Percentiles rank a stretch among this genome's conserved stretches.
Evolutionary conservation across 2,329 filamentous ascomycete genomes (phyloP).

Genomic region (Arthroderma sp.): DNA sequence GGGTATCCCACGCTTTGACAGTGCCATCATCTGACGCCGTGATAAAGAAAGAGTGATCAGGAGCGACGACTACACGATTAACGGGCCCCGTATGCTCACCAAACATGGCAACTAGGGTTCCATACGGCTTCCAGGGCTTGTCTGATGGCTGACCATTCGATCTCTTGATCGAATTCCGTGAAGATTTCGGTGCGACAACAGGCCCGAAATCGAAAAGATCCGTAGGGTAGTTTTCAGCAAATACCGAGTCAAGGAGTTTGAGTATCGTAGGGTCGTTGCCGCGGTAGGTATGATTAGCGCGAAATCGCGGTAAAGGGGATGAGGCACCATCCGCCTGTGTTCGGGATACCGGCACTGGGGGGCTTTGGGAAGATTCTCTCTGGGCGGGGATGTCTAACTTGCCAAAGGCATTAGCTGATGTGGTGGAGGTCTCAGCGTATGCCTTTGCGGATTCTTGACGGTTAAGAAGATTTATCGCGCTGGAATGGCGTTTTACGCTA

Average conservation of each 20-base stretch:
- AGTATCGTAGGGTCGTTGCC: slow-evolving; percentile 57
- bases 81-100: slow-evolving; percentile 74
- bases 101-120: slow-evolving; percentile 74
- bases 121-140: slow-evolving; percentile 68
- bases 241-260: slow-evolving; percentile 68
- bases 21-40: slow-evolving; percentile 84
- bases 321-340: slow-evolving; percentile 11
- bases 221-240: slow-evolving; percentile 50
- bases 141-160: slow-evolving; percentile 41
- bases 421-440: slow-evolving; percentile 51
- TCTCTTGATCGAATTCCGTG: slow-evolving; percentile 39
- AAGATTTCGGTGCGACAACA: slow-evolving; percentile 55
- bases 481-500: slow-evolving; percentile 32
- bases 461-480: slow-evolving; percentile 48
- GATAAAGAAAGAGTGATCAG: slow-evolving; percentile 88
- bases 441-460: slow-evolving; percentile 47
- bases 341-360: slow-evolving; percentile 25
- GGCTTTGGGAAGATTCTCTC: slow-evolving; percentile 23
- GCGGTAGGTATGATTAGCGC: slow-evolving; percentile 66
- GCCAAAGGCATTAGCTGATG: slow-evolving; percentile 51
- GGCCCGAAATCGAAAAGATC: slow-evolving; percentile 61
- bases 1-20: slow-evolving; percentile 88
- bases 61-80: slow-evolving; percentile 67
- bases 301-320: slow-evolving; percentile 33
- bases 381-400: slow-evolving; percentile 44